phyloP scores from a whole-genome alignment of 2,329 filamentous ascomycete species.

The Ophiostoma fasciatum region DNA sequence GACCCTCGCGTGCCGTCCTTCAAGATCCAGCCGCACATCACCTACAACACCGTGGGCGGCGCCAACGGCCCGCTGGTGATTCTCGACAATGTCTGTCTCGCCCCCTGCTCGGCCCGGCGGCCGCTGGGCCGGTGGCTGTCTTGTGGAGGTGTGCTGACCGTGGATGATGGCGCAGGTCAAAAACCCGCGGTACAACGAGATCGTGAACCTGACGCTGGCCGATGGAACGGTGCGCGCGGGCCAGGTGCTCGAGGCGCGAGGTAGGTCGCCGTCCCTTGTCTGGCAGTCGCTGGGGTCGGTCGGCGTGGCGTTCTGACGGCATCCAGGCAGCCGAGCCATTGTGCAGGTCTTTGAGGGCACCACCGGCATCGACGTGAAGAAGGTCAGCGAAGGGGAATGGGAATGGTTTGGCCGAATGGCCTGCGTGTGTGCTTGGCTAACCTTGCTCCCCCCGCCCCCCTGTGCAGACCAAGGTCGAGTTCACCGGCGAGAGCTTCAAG shows the following conservation, averaged over 20 bases:
- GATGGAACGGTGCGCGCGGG: constrained; percentile 90
- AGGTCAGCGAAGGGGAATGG: constrained; percentile 59
- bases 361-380: constrained; percentile 95
- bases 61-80: constrained; percentile 97
- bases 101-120: no score
- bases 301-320: neutral
- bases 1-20: constrained; percentile 46
- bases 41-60: constrained; percentile 97
- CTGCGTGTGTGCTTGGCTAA: no score
- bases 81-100: constrained; percentile 67
- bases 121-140: no score
- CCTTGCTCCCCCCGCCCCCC: no score
- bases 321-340: constrained; percentile 71
- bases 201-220: constrained; percentile 86
- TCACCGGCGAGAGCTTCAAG: constrained; percentile 93
- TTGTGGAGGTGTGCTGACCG: no score
- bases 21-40: constrained; percentile 48
- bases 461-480: constrained; percentile 84
- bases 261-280: constrained; percentile 40
- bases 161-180: constrained; percentile 59
- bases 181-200: constrained; percentile 95
- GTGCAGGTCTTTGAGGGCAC: constrained; percentile 99
- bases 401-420: no score
- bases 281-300: constrained; percentile 1
- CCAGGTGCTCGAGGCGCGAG: constrained; percentile 94